Conservation (phyloP, 2,329 filamentous ascomycete species). For the Ascochyta rabiei region DNA sequence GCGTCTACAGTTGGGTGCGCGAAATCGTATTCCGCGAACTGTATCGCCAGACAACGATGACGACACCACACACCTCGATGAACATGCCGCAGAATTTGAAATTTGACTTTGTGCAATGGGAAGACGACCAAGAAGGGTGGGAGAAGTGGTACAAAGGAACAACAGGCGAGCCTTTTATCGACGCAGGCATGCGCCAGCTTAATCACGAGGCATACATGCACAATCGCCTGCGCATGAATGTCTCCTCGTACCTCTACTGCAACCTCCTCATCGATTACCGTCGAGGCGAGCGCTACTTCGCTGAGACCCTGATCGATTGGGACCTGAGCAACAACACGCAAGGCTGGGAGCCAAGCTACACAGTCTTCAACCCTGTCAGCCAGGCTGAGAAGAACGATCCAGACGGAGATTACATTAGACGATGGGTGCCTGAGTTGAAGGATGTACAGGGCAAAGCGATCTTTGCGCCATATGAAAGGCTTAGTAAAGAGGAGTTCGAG, state of each 20-base stretch:
- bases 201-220: constrained; percentile 59
- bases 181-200: constrained; percentile 59
- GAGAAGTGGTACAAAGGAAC: constrained; percentile 56
- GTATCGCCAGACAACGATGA: constrained; percentile 56
- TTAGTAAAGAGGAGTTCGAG: constrained; percentile 56
- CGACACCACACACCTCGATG: constrained; percentile 57
- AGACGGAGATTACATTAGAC: constrained; percentile 47
- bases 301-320: constrained; percentile 56
- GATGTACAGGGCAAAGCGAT: constrained; percentile 55
- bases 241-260: constrained; percentile 54
- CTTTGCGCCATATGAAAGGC: constrained; percentile 54
- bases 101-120: constrained; percentile 59
- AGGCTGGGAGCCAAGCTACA: constrained; percentile 59
- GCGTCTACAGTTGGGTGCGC: constrained; percentile 55
- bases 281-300: constrained; percentile 58
- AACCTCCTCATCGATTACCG: constrained; percentile 59
- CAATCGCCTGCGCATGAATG: constrained; percentile 59
- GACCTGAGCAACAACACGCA: constrained; percentile 59
- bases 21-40: constrained; percentile 60
- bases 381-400: constrained; percentile 50
- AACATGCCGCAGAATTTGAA: constrained; percentile 59
- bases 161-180: constrained; percentile 58
- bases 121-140: constrained; percentile 58
- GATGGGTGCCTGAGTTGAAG: constrained; percentile 48
- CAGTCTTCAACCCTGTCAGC: constrained; percentile 53